Evolutionary conservation across 148 eudicot genomes (phyloP), one percentile per base, ranked within the genome.

Genomic region (Amaranthus hypochondriacus): DNA sequence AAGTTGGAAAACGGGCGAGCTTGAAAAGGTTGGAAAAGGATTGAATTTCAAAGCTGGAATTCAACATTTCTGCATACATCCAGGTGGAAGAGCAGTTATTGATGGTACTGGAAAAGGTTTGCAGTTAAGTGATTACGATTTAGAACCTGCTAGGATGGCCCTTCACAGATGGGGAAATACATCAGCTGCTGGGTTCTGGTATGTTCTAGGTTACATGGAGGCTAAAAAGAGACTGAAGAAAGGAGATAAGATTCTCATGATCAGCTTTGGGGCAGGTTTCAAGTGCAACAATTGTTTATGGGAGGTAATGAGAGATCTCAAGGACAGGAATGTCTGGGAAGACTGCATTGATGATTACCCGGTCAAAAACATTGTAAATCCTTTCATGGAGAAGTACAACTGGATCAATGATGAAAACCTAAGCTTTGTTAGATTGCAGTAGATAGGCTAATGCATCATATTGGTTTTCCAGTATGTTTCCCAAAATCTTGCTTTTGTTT

Each of bases 101-200:
- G 92, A 90, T 2, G 96, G 85, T 4, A 83, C 90, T 5, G 87
- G 89, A 10, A 83, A 83, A 73, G 87, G 96, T 18, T 69, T 93
- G 39, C 81, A 76, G 73, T 79, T 93, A 1, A 81, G 71, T 10
- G 86, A 78, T 5, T 84, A 87, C 49, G 94, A 90, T 66, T 56
- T 93, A 13, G 98, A 93, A 75, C 98, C 96, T 1, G 86, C 96
- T 42, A 78, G 90, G 69, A 90, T 93, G 98, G 82, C 98, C 0
- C 94, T 93, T 54, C 90, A 90, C 12, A 81, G 98, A 50, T 93
- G 89, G 71, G 98, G 98, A 2, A 93, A 93, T 83, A 90, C 98
- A 2, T 90, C 94, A 1, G 94, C 98, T 0, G 84, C 90, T 50
- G 87, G 96, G 0, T 78, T 93, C 11, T 93, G 98, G 98, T 93